Conservation (phyloP, 805 yeast genomes). For the Spathaspora arborariae region DNA sequence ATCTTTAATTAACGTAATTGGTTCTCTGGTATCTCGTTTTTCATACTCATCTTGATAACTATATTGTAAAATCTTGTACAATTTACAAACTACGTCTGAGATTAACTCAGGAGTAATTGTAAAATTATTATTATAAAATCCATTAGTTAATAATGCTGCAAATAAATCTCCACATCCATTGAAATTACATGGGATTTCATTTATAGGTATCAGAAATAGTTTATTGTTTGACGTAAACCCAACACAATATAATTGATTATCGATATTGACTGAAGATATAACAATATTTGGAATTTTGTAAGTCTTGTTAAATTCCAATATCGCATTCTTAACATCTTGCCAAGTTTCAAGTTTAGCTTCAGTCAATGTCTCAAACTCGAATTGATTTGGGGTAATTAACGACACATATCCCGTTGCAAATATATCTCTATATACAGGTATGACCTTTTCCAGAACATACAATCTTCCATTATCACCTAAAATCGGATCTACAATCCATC, state of each 20-base stretch:
- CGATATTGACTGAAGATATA: slow-evolving; percentile 52
- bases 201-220: slow-evolving; percentile 38
- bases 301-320: slow-evolving; percentile 36
- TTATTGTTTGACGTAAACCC: slow-evolving; percentile 24
- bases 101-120: slow-evolving; percentile 22
- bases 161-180: slow-evolving; percentile 77
- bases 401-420: slow-evolving; percentile 41
- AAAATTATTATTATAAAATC: slow-evolving; percentile 27
- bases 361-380: slow-evolving; percentile 63
- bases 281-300: slow-evolving; percentile 52
- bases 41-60: slow-evolving; percentile 23
- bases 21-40: slow-evolving; percentile 1
- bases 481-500: slow-evolving; percentile 85
- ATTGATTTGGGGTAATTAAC: slow-evolving; percentile 69
- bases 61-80: slow-evolving; percentile 24
- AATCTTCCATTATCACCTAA: slow-evolving; percentile 85
- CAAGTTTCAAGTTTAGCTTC: slow-evolving; percentile 40
- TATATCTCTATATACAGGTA: slow-evolving; percentile 50
- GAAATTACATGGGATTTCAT: slow-evolving; percentile 54
- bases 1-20: slow-evolving; percentile 27
- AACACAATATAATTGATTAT: slow-evolving; percentile 33
- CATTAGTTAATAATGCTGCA: slow-evolving; percentile 56
- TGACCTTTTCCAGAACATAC: slow-evolving; percentile 61
- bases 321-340: slow-evolving; percentile 32
- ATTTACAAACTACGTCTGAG: slow-evolving; percentile 21